Conservation (phyloP, 768 basidiomycete genomes). For the Pleurotus salmoneostramineus region DNA sequence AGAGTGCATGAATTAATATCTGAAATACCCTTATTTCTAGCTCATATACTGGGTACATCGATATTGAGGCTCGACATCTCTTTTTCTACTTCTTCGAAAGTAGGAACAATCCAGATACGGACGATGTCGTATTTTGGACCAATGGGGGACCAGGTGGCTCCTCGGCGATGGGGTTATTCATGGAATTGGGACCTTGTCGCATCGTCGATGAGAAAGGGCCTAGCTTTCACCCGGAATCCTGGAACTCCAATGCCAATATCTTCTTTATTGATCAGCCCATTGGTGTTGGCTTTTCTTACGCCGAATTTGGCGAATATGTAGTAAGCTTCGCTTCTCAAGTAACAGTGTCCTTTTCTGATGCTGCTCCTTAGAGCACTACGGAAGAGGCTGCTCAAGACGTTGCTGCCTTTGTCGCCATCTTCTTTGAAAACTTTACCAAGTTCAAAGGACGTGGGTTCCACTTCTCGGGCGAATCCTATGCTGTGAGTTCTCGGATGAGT, state of each 20-base stretch:
- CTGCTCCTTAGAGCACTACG: constrained; percentile 43
- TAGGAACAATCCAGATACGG: constrained; percentile 52
- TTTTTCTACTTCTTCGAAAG: constrained; percentile 83
- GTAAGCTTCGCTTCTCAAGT: no score
- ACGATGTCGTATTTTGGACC: constrained; percentile 60
- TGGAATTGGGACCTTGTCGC: constrained; percentile 77
- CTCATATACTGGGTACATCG: constrained; percentile 65
- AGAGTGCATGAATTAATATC: no score
- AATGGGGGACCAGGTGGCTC: constrained; percentile 43
- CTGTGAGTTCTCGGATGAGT: constrained; percentile 33
- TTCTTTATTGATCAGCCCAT: constrained; percentile 63
- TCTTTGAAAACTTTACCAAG: constrained; percentile 69
- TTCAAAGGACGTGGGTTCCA: constrained; percentile 68
- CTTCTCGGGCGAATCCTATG: constrained; percentile 75
- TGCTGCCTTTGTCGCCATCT: constrained; percentile 65
- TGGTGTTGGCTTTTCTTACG: constrained; percentile 60
- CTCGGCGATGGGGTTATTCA: constrained; percentile 57
- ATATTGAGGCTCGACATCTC: constrained; percentile 56
- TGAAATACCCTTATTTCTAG: constrained; percentile 19
- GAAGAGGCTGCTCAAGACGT: constrained; percentile 69
- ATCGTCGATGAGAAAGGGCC: constrained; percentile 47
- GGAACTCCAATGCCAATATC: constrained; percentile 65
- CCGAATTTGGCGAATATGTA: constrained; percentile 59
- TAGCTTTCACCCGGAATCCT: constrained; percentile 53
- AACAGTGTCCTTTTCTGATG: no score